Conservation (phyloP, 2,329 filamentous ascomycete genomes). For the Xylaria sp. region DNA sequence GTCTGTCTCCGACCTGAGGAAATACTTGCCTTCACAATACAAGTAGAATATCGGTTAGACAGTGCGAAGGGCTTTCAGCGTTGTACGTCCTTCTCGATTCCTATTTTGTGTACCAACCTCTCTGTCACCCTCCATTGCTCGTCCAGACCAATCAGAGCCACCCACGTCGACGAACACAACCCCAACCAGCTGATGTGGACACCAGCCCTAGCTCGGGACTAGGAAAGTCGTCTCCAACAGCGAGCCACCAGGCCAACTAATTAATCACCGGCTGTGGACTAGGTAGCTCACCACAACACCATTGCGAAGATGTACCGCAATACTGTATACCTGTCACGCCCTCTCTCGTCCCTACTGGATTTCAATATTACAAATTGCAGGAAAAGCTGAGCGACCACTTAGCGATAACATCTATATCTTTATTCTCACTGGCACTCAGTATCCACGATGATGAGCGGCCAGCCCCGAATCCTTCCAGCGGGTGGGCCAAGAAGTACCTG, state of each 20-base stretch:
- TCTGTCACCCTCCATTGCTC: constrained; percentile 45
- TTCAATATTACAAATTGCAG: constrained; percentile 31
- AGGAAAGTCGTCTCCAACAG: constrained; percentile 42
- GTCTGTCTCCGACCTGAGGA: constrained; percentile 34
- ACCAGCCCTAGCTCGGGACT: constrained; percentile 39
- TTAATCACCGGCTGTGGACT: constrained; percentile 44
- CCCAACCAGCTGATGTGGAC: constrained; percentile 45
- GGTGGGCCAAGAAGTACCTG: constrained; percentile 16
- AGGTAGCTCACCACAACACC: constrained; percentile 13
- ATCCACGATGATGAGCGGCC: constrained; percentile 10
- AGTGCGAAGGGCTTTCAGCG: constrained; percentile 36
- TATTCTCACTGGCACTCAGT: constrained; percentile 16
- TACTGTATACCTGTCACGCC: not conserved
- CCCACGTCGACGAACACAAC: constrained; percentile 50
- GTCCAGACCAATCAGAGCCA: constrained; percentile 48
- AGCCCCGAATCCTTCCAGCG: constrained; percentile 32
- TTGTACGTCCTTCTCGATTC: constrained; percentile 37
- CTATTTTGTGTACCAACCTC: constrained; percentile 46
- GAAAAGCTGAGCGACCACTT: constrained; percentile 16
- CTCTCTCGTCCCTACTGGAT: constrained; percentile 14
- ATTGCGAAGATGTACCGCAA: constrained; percentile 13
- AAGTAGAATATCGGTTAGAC: constrained; percentile 21
- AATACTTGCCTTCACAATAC: constrained; percentile 11
- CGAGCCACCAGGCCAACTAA: constrained; percentile 39
- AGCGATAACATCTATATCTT: not conserved